Base-by-base conservation (phyloP, 768 basidiomycete genomes). In the Porphyrellus cyaneotinctus region DNA sequence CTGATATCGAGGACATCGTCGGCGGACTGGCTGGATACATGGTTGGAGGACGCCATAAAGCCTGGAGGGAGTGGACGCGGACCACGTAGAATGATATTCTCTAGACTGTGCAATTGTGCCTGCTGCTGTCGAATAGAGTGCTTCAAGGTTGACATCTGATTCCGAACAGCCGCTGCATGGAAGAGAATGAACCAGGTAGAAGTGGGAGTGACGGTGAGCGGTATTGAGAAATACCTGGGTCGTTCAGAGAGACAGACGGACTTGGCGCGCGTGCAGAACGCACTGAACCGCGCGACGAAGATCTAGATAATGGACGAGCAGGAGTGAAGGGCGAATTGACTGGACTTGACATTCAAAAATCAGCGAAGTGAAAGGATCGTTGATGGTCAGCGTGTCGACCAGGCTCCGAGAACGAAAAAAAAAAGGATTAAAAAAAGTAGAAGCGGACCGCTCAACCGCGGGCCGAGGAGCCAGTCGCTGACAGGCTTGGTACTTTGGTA, bases 101-200 rank as follows among this genome's bases (percentile, higher is more conserved):
- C 89, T 47, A 91, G 78, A 35, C 64, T 75, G 59, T 84, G 79
- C 32, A 90, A 68, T 60, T 91, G 87, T 18, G 88, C 88, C 73
- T 90, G 87, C 64, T 91, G 87, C 61, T 91, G 88, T 56, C 89
- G 75, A 61, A 91, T 91, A 64, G 78, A 81, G 66, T 91, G 89
- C 70, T 86, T 90, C 63, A 91, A 72, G 36, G 83, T 84, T 59
- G 87, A 88, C 71, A 91, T 84, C 54, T 91, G 88, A 60, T 81
- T 84, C 51, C 89, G 82, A 48, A 90, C 76, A 56, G 83, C 79
- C 64, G 90, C 89, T 91, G 62, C 45, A 62, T 55, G 53, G 56
- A 64, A 62, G 37, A 54, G 54, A 63, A 61, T 57, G 65, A 64
- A 69, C 62, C 60, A 50, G 52, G 46, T 59, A 39, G 47, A 9